Percentiles rank a stretch among this genome's conserved stretches.
Evolutionary conservation across 805 yeast species (phyloP).

Genomic region (Wickerhamomyces kurtzmanii): DNA sequence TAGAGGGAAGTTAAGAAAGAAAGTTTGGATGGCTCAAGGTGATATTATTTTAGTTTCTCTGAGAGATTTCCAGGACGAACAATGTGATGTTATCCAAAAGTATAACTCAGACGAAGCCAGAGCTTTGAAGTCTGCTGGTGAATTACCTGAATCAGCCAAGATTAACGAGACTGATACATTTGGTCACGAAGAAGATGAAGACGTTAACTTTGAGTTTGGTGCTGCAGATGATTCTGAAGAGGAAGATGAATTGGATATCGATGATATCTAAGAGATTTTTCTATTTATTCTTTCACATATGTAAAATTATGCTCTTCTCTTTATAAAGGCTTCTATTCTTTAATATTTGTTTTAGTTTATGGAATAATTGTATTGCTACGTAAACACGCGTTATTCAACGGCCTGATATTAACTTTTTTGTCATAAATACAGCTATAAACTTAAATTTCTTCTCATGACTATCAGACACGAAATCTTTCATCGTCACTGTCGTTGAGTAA

Average conservation of each 20-base stretch:
- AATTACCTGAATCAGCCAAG: slow-evolving; percentile 93
- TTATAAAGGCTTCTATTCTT: background rate
- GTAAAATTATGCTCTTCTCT: background rate
- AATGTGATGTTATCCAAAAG: slow-evolving; percentile 96
- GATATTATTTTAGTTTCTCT: slow-evolving; percentile 92
- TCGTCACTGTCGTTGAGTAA: slow-evolving; percentile 42
- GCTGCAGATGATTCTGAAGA: slow-evolving; percentile 77
- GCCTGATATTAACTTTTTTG: slow-evolving; percentile 19
- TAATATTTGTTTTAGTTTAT: background rate
- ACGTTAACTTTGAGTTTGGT: slow-evolving; percentile 96
- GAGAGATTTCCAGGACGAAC: slow-evolving; percentile 98
- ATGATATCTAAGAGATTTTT: slow-evolving; percentile 59
- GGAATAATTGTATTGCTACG: background rate
- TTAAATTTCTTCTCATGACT: slow-evolving; percentile 15
- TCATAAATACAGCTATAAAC: slow-evolving; percentile 16
- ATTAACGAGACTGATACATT: slow-evolving; percentile 96
- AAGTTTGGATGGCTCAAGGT: slow-evolving; percentile 99
- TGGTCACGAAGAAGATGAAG: slow-evolving; percentile 95
- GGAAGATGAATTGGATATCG: slow-evolving; percentile 77
- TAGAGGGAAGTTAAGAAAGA: slow-evolving; percentile 98
- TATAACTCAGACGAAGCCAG: slow-evolving; percentile 97
- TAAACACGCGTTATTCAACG: too few relatives aligned
- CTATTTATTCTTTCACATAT: background rate
- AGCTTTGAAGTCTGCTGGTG: slow-evolving; percentile 90
- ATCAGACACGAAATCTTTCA: slow-evolving; percentile 16